Evolutionary conservation across 2,329 filamentous ascomycete genomes (phyloP), one percentile per base, ranked within the genome.

Genomic region (Colletotrichum neosansevieriae): DNA sequence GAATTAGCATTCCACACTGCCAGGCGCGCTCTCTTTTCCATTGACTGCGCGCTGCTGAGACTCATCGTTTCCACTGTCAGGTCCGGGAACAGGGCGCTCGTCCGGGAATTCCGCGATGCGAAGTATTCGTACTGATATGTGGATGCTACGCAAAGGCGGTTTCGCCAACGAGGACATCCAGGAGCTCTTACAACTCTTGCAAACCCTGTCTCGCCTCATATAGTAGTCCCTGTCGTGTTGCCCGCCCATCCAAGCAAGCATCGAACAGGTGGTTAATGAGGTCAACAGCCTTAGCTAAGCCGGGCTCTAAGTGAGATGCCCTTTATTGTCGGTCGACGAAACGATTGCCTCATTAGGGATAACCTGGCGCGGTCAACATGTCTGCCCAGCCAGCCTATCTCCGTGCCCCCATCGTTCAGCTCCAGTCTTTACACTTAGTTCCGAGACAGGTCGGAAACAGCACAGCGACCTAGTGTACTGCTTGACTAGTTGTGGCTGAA

Each of bases 341-440:
- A 67, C 63, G 40, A 67, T 67, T 67, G 49, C 63, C 63, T 63
- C 63, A 57, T 67, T 67, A n/a, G 63, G 63, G 15, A 19, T 57
- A 57, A 67, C 40, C 17, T 29, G 50, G 29, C 53, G 51, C 51
- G 24, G 21, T 50, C 58, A 47, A 53, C 63, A 50, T 9, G 24
- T 40, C 58, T 34, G 32, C 38, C 44, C 50, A 49, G 58, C 44
- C 50, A 49, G 58, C 13, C n/a, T 45, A 49, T 34, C 50, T 62
- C 49, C 21, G 58, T 21, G 12, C 36, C 50, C 34, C 19, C 32
- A 15, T 40, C 34, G 24, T 53, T 24, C n/a, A 42, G 56, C n/a
- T 40, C 45, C 56, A 24, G 24, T 29, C 29, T 58, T 6, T n/a
- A n/a, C n/a, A n/a, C n/a, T n/a, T 21, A 29, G 21, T 36, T 21